phyloP scores from a whole-genome alignment of 768 basidiomycete genomes.

The Tricholoma sp. region DNA sequence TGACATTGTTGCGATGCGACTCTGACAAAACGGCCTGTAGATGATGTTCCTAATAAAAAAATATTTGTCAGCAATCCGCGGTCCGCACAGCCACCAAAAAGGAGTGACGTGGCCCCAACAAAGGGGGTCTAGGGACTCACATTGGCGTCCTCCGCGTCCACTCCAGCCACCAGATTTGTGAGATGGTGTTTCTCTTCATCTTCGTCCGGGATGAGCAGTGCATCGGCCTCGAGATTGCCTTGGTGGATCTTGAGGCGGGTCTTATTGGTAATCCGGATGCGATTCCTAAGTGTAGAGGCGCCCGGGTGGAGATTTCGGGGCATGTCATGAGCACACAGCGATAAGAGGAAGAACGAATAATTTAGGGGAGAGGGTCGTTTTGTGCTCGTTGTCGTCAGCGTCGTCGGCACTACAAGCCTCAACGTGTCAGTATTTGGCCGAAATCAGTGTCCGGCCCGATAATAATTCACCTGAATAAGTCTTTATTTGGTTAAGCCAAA shows the following conservation, averaged over 20 bases:
- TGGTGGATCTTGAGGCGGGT: constrained; percentile 81
- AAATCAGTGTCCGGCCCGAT: constrained; percentile 56
- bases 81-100: constrained; percentile 44
- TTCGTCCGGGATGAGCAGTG: constrained; percentile 78
- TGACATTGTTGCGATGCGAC: constrained; percentile 29
- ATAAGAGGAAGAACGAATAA: constrained; percentile 30
- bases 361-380: constrained; percentile 28
- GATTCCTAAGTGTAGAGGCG: constrained; percentile 76
- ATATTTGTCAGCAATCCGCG: constrained; percentile 45
- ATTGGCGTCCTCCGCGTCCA: constrained; percentile 91
- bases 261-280: constrained; percentile 91
- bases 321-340: constrained; percentile 68
- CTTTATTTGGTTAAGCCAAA: constrained; percentile 33
- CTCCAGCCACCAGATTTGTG: constrained; percentile 72
- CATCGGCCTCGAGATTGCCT: constrained; percentile 77
- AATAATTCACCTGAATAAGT: constrained; percentile 32
- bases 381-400: constrained; percentile 44
- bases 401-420: constrained; percentile 43
- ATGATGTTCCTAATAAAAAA: constrained; percentile 46
- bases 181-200: constrained; percentile 80
- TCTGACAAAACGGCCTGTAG: constrained; percentile 47
- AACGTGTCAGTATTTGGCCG: constrained; percentile 59
- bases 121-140: constrained; percentile 51
- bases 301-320: constrained; percentile 76
- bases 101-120: constrained; percentile 34